Conservation (phyloP, 768 basidiomycete genomes). For the Hypsizygus marmoreus region DNA sequence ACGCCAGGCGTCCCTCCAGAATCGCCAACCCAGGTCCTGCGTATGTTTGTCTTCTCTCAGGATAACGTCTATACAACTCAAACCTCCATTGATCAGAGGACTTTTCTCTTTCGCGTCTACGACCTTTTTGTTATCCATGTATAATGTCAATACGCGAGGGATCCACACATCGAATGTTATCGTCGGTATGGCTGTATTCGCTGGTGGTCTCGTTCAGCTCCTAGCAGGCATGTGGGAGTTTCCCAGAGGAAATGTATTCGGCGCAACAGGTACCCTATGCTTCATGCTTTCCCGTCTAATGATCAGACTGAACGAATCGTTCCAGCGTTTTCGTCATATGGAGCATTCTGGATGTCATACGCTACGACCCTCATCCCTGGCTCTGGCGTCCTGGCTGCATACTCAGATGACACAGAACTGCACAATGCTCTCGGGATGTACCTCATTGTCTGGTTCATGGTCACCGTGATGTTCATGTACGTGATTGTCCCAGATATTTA, state of each 20-base stretch:
- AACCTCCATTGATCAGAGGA: constrained; percentile 22
- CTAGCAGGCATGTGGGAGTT: constrained; percentile 84
- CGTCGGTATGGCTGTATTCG: constrained; percentile 74
- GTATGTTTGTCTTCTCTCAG: constrained; percentile 20
- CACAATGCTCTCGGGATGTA: constrained; percentile 66
- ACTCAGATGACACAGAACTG: constrained; percentile 42
- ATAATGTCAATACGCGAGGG: constrained; percentile 55
- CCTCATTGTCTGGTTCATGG: constrained; percentile 64
- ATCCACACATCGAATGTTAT: constrained; percentile 60
- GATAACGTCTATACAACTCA: neutral
- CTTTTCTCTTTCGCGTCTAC: constrained; percentile 46
- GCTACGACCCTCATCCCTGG: constrained; percentile 67
- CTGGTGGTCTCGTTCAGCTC: constrained; percentile 79
- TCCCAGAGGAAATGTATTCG: constrained; percentile 61
- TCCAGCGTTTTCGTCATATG: constrained; percentile 71
- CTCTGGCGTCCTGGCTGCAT: constrained; percentile 59
- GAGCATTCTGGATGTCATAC: constrained; percentile 82
- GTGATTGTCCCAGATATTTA: constrained; percentile 18
- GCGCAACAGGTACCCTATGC: constrained; percentile 53
- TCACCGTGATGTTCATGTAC: constrained; percentile 66
- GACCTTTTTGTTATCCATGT: constrained; percentile 70
- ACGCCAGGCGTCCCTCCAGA: constrained; percentile 16
- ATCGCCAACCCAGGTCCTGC: constrained; percentile 36
- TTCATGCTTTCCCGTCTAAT: too few relatives aligned
- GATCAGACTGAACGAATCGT: constrained; percentile 2